Base-by-base conservation (phyloP, 208 protist species). In the Tritrichomonas foetus region DNA sequence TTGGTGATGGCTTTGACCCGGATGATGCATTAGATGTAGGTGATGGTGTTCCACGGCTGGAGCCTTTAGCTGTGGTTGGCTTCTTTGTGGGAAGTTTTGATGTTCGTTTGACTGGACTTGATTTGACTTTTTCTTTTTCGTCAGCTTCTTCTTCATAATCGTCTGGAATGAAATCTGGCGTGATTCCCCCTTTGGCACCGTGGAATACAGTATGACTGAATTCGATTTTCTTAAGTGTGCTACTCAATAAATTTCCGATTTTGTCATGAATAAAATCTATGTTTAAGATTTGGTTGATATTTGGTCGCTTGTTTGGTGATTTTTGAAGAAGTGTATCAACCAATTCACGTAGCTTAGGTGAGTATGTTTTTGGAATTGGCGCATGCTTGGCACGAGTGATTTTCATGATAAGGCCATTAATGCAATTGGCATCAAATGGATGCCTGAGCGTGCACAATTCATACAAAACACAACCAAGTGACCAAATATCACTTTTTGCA, bases 401-500 rank as follows among this genome's bases (percentile, higher is more conserved):
- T 47, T 84, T 84, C n/a, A 53, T 44, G 33, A 50, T 50, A 14
- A 84, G 44, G 3, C 33, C 33, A 47, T 84, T 84, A 49, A 84
- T 11, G 5, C 13, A 53, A 84, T 50, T 50, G 11, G 74, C 5
- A 47, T 84, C 44, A 50, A 84, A 84, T 53, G 74, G 41, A 50
- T 84, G 74, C 13, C 49, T 84, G 27, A 84, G 44, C 3, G 74
- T 84, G 33, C 33, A 44, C 13, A 84, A 8, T 84, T 84, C 74
- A 47, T 84, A 84, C 13, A 84, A n/a, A 8, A 84, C 27, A n/a
- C 74, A 84, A 20, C 74, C 74, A 39, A 84, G 44, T 33, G 74
- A 11, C 74, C 74, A 84, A 44, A 84, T 84, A 69, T 69, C 64
- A 69, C 64, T 69, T 74, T 94, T 94, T 25, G 36, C 13, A 64